Evolutionary conservation across 805 yeast species (phyloP), one percentile per base, ranked within the genome.

Genomic region (Yarrowia divulgata): DNA sequence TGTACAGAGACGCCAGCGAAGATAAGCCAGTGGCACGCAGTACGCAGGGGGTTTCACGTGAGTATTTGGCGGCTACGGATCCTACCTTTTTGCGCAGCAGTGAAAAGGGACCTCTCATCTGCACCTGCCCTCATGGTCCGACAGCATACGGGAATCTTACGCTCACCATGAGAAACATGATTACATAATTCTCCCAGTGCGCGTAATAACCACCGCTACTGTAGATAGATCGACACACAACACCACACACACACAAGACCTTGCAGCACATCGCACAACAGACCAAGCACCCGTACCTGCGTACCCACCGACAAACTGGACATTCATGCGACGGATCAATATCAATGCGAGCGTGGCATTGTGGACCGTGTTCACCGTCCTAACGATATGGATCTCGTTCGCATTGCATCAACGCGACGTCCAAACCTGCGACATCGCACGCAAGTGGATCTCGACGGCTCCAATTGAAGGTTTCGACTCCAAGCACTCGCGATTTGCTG

Each of bases 401-500:
- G 32, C 55, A 1, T 14, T 49, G 5, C 57, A 63, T 29, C 55
- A 63, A 39, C 57, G 18, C 8, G 72, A 70, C 46, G 42, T 57
- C 7, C 57, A 71, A 14, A 71, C 71, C 2, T 74, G 77, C 70
- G 71, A 52, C 16, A 46, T 63, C 48, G 68, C 71, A 16, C 71
- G 72, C 69, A 74, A 71, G 70, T 63, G 71, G 39, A 74, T 74
- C 6, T 50, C 71, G 37, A 74, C 73, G 52, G 73, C 74, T 5
- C 63, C 18, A 23, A 60, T 74, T 29, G 69, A 67, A 18, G 73
- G 67, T 16, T 68, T 74, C 71, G 68, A 70, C 40, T 69, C 73
- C 32, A 69, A 86, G 6, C 88, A 88, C 74, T 86, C 94, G 7
- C 81, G 85, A 67, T 88, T 87, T 76, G 94, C 97, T 1, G 81